Evolutionary conservation across 2,329 filamentous ascomycete species (phyloP).

Genomic region (Colletotrichum sojae): DNA sequence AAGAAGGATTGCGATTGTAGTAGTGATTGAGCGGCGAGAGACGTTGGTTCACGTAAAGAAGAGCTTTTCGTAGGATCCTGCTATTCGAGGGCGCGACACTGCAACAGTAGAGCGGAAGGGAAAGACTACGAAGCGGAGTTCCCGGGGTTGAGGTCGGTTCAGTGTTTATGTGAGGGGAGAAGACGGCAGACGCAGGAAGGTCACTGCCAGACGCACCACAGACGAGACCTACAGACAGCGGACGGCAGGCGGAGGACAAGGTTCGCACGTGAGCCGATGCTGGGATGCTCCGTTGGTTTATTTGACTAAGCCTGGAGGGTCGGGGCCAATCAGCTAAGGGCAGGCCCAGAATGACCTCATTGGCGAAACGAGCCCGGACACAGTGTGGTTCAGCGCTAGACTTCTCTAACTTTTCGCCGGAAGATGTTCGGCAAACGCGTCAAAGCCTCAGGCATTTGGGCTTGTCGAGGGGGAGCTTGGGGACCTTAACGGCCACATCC

Average conservation of each 20-base stretch:
- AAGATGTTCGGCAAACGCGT: slow-evolving; percentile 25
- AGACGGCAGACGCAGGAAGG: slow-evolving; percentile 25
- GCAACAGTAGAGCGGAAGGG: not conserved
- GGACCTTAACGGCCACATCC: not conserved
- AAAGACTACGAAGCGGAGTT: not conserved
- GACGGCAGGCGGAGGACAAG: slow-evolving; percentile 22
- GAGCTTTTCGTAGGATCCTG: slow-evolving; percentile 1
- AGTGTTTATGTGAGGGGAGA: slow-evolving; percentile 27
- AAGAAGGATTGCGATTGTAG: not conserved
- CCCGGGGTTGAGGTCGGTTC: slow-evolving; percentile 24
- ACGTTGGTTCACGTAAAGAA: not conserved
- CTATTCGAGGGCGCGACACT: slow-evolving; percentile 3
- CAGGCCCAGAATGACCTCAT: slow-evolving; percentile 30
- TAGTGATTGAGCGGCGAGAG: slow-evolving; percentile 3
- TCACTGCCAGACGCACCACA: slow-evolving; percentile 21
- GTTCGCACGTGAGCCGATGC: slow-evolving; percentile 40
- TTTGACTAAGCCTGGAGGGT: slow-evolving; percentile 9
- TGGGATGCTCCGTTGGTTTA: not conserved
- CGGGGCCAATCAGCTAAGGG: slow-evolving; percentile 13
- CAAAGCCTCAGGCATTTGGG: too few relatives aligned
- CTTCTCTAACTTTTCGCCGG: not conserved
- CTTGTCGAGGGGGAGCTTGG: slow-evolving; percentile 14
- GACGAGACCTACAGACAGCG: not conserved
- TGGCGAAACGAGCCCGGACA: not conserved
- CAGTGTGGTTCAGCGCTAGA: too few relatives aligned